These are phyloP conservation scores for Entomortierella chlamydospora DNA, from an alignment of 192 early-diverging fungal genomes.

Conservation along the genomic window DNA sequence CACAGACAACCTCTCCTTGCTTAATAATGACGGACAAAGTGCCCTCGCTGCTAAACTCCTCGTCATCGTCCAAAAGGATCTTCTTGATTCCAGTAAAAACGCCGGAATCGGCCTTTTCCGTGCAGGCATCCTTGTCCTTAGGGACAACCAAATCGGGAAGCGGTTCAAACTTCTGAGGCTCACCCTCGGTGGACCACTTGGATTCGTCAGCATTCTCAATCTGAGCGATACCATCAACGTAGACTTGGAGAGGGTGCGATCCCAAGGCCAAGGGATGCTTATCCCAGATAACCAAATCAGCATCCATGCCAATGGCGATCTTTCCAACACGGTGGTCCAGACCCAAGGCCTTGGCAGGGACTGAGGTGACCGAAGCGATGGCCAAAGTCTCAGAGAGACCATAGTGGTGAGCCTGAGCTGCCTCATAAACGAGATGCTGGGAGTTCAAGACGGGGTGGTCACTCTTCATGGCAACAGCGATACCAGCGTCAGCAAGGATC, in stretches of 20 bases:
- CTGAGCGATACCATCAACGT: conserved; percentile 75
- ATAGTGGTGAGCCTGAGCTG: conserved; percentile 78
- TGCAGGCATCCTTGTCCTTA: conserved; percentile 38
- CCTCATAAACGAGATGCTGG: conserved; percentile 81
- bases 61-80: conserved; percentile 51
- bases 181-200: conserved; percentile 20
- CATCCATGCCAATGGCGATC: conserved; percentile 76
- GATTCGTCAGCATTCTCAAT: conserved; percentile 54
- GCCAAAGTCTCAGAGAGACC: conserved; percentile 70
- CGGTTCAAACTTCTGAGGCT: conserved; percentile 24
- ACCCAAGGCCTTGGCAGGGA: conserved; percentile 77
- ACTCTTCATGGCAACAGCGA: conserved; percentile 79
- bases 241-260: conserved; percentile 79
- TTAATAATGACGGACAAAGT: conserved; percentile 65
- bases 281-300: conserved; percentile 86
- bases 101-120: conserved; percentile 28
- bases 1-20: conserved; percentile 67
- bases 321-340: conserved; percentile 74
- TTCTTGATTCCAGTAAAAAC: conserved; percentile 47
- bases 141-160: conserved; percentile 25
- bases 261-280: conserved; percentile 74
- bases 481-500: conserved; percentile 73
- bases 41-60: conserved; percentile 39
- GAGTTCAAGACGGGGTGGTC: conserved; percentile 85
- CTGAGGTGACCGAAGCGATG: conserved; percentile 74